A percentile compares a stretch with the other conserved stretches of the same genome.
These are phyloP conservation scores for Fusarium acutatum DNA, from an alignment of 2,329 filamentous ascomycete species.

Conservation along the genomic window DNA sequence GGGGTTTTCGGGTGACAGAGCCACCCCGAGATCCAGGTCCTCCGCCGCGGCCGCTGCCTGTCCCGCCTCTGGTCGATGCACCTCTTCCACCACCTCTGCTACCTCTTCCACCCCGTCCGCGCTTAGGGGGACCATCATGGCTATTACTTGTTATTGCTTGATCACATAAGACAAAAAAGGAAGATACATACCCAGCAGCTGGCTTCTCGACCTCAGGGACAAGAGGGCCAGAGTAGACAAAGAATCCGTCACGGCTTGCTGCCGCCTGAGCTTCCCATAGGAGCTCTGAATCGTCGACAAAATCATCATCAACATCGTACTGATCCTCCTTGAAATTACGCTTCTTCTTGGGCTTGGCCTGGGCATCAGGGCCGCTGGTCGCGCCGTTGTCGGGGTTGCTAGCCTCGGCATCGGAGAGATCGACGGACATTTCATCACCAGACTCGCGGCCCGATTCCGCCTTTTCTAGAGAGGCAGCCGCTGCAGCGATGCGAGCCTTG, in stretches of 20 bases:
- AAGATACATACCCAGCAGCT: slow-evolving; percentile 57
- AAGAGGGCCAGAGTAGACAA: slow-evolving; percentile 94
- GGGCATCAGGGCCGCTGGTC: slow-evolving; percentile 68
- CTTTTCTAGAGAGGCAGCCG: slow-evolving; percentile 84
- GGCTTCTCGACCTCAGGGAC: slow-evolving; percentile 86
- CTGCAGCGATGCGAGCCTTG: slow-evolving; percentile 86
- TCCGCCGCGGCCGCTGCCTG: slow-evolving; percentile 56
- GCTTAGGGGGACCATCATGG: slow-evolving; percentile 76
- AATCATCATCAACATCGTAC: slow-evolving; percentile 84
- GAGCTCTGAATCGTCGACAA: slow-evolving; percentile 92
- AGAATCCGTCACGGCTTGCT: slow-evolving; percentile 95
- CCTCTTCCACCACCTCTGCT: slow-evolving; percentile 67
- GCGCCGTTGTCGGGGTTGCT: slow-evolving; percentile 87
- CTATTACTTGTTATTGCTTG: slow-evolving; percentile 58
- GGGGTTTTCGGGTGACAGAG: slow-evolving; percentile 78
- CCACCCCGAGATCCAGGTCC: slow-evolving; percentile 79
- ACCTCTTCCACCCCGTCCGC: slow-evolving; percentile 64
- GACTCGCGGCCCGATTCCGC: slow-evolving; percentile 74
- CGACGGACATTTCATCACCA: slow-evolving; percentile 85
- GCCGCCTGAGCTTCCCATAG: slow-evolving; percentile 96
- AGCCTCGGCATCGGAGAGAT: slow-evolving; percentile 77
- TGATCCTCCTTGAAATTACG: slow-evolving; percentile 83
- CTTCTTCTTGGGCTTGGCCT: slow-evolving; percentile 78
- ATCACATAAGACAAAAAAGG: not conserved
- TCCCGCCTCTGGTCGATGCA: slow-evolving; percentile 65